Evolutionary conservation across 352 stramenopile genomes (phyloP), one percentile per base, ranked within the genome.

Genomic region (Phytopythium litorale): DNA sequence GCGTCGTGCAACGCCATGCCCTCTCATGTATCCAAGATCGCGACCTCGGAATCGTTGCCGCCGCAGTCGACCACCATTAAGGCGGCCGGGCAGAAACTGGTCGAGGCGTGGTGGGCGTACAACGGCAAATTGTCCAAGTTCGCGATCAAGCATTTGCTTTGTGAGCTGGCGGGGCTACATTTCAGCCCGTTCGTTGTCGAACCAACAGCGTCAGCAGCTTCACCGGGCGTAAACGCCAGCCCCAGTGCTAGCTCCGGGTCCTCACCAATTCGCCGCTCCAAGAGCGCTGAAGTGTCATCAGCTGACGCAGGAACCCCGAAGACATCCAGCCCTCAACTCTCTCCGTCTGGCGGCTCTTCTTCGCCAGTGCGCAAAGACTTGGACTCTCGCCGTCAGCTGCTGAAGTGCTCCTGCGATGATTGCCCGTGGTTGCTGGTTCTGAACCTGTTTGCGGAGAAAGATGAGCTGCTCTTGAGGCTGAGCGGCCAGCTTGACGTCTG

Each of bases 391-490:
- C 70, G 84, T 0, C 73, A 87, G 23, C 54, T 91, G 32, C 65
- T 94, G n/a, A 81, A 75, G 33, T 94, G 85, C 59, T 71, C 76
- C 9, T 94, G 85, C 43, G 69, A 83, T 12, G 71, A 73, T 12
- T 94, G 85, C 59, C 85, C 85, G 23, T 94, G 85, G 85, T 48
- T 91, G 45, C 60, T 91, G 6, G 68, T 91, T 9, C 53, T 94
- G 53, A 81, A 89, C 55, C 68, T 91, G 43, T 89, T 94, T 45
- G 71, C 72, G 0, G 71, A 89, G 52, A 89, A 81, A 58, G 73
- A 94, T 48, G 82, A 94, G 52, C 65, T 94, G 28, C 60, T 94
- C n/a, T 63, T 88, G 55, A 78, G 82, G 7, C 60, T 94, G 16
- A 87, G 87, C 58, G 71, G 79, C 4, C 78, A 88, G 60, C 59